Evolutionary conservation across 345 rosid species (phyloP).

Genomic region (Pistacia vera): DNA sequence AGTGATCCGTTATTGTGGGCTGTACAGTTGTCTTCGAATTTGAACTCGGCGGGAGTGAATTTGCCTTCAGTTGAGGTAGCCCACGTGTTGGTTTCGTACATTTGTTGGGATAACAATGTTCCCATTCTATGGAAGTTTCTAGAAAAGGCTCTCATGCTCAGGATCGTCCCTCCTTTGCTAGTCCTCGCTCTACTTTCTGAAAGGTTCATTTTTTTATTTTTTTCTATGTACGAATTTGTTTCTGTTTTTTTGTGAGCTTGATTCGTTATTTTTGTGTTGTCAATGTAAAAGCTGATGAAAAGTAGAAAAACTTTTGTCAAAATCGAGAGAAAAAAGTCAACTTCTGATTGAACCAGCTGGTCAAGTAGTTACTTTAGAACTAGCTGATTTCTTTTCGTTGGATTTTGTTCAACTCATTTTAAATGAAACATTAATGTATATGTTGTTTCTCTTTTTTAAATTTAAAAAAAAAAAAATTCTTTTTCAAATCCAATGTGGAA

Average conservation of each 20-base stretch:
- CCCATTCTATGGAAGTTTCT: conserved; percentile 91
- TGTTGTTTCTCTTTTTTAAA: not conserved
- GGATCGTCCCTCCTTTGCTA: conserved; percentile 77
- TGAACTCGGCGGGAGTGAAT: conserved; percentile 54
- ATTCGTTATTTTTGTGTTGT: conserved; percentile 3
- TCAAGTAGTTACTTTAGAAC: not conserved
- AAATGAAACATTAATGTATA: not conserved
- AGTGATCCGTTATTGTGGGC: conserved; percentile 80
- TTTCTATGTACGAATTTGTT: not conserved
- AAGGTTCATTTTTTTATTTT: conserved; percentile 39
- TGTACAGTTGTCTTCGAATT: conserved; percentile 57
- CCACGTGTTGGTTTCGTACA: conserved; percentile 65
- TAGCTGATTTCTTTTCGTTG: not conserved
- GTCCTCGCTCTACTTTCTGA: conserved; percentile 77
- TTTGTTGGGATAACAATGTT: conserved; percentile 86
- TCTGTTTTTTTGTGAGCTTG: not conserved
- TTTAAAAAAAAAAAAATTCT: not conserved
- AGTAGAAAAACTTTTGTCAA: not conserved
- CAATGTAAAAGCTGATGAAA: not conserved
- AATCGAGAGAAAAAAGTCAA: not conserved
- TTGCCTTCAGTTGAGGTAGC: conserved; percentile 82
- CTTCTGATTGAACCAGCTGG: conserved; percentile 2
- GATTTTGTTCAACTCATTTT: no score
- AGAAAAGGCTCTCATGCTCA: conserved; percentile 68
- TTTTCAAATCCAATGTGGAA: not conserved